These are phyloP conservation scores for Colletotrichum shisoi DNA, from an alignment of 2,329 filamentous ascomycete species.

Conservation along the genomic window DNA sequence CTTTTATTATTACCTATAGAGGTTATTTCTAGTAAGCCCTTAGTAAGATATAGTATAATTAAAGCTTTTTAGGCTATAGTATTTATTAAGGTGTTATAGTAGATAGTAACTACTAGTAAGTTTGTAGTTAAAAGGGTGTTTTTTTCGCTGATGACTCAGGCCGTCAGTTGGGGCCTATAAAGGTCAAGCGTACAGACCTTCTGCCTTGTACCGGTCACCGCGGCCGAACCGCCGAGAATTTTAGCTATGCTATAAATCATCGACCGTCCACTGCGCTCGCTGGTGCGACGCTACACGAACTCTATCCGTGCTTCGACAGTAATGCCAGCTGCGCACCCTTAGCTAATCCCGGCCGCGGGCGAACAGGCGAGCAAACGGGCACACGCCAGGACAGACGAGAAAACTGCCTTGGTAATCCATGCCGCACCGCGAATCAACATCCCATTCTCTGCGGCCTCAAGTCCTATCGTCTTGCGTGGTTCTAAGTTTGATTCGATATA, in stretches of 20 bases:
- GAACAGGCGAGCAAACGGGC: not conserved
- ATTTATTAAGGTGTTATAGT: no score
- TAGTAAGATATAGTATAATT: no score
- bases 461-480: not conserved
- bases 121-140: no score
- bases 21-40: no score
- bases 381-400: not conserved
- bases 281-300: slow-evolving; percentile 27
- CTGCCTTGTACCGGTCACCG: not conserved
- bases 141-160: no score
- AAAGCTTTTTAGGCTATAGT: no score
- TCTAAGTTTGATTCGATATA: slow-evolving; percentile 9
- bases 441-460: not conserved
- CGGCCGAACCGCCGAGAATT: not conserved
- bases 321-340: not conserved
- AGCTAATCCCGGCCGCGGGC: not conserved
- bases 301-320: slow-evolving; percentile 10
- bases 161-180: no score
- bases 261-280: not conserved
- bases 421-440: not conserved
- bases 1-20: no score
- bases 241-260: not conserved
- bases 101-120: no score
- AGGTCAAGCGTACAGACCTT: not conserved
- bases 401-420: not conserved